Conservation (phyloP, 352 stramenopile genomes). For the Phytophthora crassamura region DNA sequence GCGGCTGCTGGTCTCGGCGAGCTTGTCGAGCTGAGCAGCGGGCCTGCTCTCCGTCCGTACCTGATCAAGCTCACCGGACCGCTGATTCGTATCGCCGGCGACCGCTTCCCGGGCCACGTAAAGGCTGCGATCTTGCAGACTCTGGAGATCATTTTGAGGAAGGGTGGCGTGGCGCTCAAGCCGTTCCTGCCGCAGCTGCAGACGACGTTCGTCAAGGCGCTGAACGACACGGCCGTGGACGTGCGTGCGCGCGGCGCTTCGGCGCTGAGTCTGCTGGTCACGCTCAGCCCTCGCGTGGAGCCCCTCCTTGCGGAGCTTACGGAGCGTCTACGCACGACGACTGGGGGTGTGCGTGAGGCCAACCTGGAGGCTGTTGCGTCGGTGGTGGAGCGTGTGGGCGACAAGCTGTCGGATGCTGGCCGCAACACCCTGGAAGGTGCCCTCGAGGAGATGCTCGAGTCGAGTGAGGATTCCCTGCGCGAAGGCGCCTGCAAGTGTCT, state of each 20-base stretch:
- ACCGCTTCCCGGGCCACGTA: slow-evolving; percentile 97
- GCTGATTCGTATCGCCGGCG: slow-evolving; percentile 99
- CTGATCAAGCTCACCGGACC: slow-evolving; percentile 98
- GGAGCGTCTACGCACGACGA: slow-evolving; percentile 74
- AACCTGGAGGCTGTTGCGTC: slow-evolving; percentile 77
- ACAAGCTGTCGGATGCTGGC: slow-evolving; percentile 71
- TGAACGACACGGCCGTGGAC: slow-evolving; percentile 96
- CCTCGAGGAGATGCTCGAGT: slow-evolving; percentile 71
- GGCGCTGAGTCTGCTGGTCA: slow-evolving; percentile 94
- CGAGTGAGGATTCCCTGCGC: slow-evolving; percentile 67
- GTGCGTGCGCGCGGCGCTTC: slow-evolving; percentile 92
- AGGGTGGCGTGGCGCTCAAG: slow-evolving; percentile 96
- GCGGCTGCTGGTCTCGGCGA: slow-evolving; percentile 96
- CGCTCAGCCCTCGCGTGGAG: slow-evolving; percentile 95
- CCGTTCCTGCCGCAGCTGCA: slow-evolving; percentile 99
- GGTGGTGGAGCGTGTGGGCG: slow-evolving; percentile 67
- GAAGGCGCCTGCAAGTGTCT: slow-evolving; percentile 75
- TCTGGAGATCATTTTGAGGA: slow-evolving; percentile 96
- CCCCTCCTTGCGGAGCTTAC: slow-evolving; percentile 96
- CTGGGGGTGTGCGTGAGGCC: slow-evolving; percentile 75
- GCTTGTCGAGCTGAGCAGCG: slow-evolving; percentile 94
- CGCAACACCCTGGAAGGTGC: slow-evolving; percentile 63
- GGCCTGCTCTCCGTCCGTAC: slow-evolving; percentile 92
- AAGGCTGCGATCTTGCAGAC: slow-evolving; percentile 99
- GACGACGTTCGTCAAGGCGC: slow-evolving; percentile 99